Evolutionary conservation across 306 rosid species (phyloP).

Genomic region (Benincasa hispida): DNA sequence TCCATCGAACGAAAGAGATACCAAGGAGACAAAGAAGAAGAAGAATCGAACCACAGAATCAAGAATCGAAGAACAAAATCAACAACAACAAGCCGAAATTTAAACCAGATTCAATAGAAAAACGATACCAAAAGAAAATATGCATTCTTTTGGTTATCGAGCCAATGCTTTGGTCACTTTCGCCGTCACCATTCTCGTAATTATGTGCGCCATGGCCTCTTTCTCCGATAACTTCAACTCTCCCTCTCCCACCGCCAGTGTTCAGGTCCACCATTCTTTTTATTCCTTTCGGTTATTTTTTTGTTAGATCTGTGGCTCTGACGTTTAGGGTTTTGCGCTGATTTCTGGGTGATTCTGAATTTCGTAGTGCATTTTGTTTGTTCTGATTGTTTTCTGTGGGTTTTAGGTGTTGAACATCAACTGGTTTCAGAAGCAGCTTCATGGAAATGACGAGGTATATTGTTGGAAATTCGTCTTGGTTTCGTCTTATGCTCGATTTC

Average conservation of each 20-base stretch:
- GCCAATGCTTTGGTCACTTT: conserved; percentile 50
- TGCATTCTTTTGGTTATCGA: conserved; percentile 59
- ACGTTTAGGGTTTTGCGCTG: background rate
- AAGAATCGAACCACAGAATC: background rate
- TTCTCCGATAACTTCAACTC: conserved; percentile 40
- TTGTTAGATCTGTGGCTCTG: conserved; percentile 11
- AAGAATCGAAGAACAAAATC: background rate
- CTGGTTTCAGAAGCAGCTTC: conserved; percentile 64
- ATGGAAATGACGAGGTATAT: conserved; percentile 63
- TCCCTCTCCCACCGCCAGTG: conserved; percentile 41
- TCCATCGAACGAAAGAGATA: background rate
- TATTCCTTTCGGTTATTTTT: too few species aligned
- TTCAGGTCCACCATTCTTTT: conserved; percentile 28
- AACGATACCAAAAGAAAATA: conserved; percentile 7
- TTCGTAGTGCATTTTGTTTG: background rate
- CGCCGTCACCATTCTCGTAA: conserved; percentile 42
- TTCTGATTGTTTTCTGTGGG: background rate
- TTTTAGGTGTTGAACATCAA: conserved; percentile 44
- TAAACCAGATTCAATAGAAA: background rate
- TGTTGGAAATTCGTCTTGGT: background rate
- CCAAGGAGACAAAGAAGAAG: background rate
- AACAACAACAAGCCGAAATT: background rate
- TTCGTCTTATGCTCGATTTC: background rate
- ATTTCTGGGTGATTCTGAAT: background rate
- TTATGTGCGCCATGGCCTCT: conserved; percentile 58